Conservation (phyloP, 1,284 basidiomycete genomes). For the Cutaneotrichosporon curvatum region DNA sequence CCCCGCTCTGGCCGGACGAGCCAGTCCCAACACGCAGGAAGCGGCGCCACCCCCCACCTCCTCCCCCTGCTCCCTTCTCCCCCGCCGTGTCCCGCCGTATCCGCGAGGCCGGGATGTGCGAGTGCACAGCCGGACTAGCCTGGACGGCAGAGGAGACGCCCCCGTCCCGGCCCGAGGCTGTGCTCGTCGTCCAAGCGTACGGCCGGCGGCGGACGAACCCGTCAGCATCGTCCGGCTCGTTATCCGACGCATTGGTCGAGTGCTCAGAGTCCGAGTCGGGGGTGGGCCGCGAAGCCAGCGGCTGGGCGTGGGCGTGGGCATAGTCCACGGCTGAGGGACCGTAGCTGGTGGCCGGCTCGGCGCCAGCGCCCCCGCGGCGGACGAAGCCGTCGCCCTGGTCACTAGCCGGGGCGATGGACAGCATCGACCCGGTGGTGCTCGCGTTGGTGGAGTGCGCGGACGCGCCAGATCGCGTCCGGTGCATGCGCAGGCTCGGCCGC, state of each 20-base stretch:
- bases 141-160: background rate
- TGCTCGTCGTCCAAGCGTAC: constrained; percentile 1
- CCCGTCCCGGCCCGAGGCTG: background rate
- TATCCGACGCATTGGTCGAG: no score
- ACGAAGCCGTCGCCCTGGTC: constrained; percentile 10
- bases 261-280: constrained; percentile 11
- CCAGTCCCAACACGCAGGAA: constrained; percentile 11
- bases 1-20: background rate
- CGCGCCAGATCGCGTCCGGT: no score
- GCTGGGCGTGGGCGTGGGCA: no score
- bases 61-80: no score
- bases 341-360: no score
- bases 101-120: constrained; percentile 12
- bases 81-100: constrained; percentile 3
- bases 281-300: background rate
- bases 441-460: constrained; percentile 12
- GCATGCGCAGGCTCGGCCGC: no score
- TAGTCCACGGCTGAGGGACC: no score
- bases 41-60: constrained; percentile 15
- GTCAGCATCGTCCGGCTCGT: constrained; percentile 5
- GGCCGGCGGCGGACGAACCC: constrained; percentile 11
- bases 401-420: constrained; percentile 1
- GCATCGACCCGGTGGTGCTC: background rate
- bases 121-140: constrained; percentile 9
- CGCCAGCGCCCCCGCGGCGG: constrained; percentile 3